Conservation (phyloP, 768 basidiomycete genomes). For the Mrakia gelida region DNA sequence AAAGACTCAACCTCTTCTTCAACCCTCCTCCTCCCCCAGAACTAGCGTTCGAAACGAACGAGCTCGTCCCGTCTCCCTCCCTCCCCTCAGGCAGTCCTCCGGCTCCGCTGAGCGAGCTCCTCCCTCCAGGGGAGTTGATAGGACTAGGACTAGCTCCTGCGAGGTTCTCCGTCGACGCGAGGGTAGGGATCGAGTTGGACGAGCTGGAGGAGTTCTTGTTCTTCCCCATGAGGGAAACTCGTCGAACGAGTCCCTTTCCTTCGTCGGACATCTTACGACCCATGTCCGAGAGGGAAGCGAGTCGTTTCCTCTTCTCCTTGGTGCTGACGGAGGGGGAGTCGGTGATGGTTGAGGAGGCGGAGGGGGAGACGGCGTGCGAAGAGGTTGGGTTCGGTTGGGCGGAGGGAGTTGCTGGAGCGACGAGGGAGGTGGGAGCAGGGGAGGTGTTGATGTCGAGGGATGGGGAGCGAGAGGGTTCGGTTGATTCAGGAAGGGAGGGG, state of each 20-base stretch:
- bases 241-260: slow-evolving; percentile 12
- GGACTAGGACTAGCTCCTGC: background rate
- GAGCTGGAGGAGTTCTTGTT: background rate
- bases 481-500: background rate
- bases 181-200: background rate
- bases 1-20: slow-evolving; percentile 16
- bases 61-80: slow-evolving; percentile 6
- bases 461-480: slow-evolving; percentile 4
- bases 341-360: background rate
- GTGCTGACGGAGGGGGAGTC: slow-evolving; percentile 10
- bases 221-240: slow-evolving; percentile 17
- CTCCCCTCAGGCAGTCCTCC: background rate
- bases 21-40: background rate
- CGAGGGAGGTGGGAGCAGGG: background rate
- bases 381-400: background rate
- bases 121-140: background rate
- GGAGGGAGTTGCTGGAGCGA: background rate
- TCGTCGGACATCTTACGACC: slow-evolving; percentile 24
- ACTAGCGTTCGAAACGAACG: background rate
- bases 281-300: slow-evolving; percentile 19
- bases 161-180: background rate
- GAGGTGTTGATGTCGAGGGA: background rate
- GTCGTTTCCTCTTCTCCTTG: slow-evolving; percentile 23
- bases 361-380: background rate
- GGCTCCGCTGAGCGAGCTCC: background rate